Base-by-base conservation (phyloP, 306 rosid genomes). In the Vachellia collinsii region DNA sequence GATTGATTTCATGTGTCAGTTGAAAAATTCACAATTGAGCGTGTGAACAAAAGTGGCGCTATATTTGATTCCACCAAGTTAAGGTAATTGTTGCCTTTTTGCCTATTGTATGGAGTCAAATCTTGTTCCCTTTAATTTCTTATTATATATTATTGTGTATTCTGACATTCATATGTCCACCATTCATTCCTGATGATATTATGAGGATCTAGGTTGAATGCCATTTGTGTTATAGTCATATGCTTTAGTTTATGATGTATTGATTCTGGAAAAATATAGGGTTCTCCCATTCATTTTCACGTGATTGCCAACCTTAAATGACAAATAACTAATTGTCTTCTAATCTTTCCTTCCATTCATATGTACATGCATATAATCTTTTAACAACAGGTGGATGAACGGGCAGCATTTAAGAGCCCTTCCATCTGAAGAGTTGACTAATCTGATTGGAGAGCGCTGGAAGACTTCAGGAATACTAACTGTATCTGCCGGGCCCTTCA, bases 41-140 rank as follows among this genome's bases (percentile, higher is more conserved):
- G 96, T 12, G 94, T 95, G 69, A 91, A 93, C 86, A 95, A 93
- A 88, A 89, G 98, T 75, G 99, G 99, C 48, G 98, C 99, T 68
- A 79, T 95, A 65, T 95, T 95, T 70, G 98, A 95, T 84, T 86
- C 92, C 23, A 86, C 92, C 0, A 93, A 93, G 82, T 85, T 93
- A 79, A 91, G 97, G 97, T 88, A 85, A 76, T 29, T 22, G 14
- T 65, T 25, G 7, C 38, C 67, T 61, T 58, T 76, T 83, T 72
- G 65, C n/a, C 7, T 72, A 7, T 62, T 63, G 14, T 42, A 48
- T 80, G 76, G 53, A 71, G 34, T 48, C 76, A 56, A 78, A 71
- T 34, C 68, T 37, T 38, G 17, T 79, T 25, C 39, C 13, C 37
- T 79, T 44, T 68, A 67, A 39, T 75, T 51, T 41, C 69, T 72